Evolutionary conservation across 805 yeast genomes (phyloP), one percentile per base, ranked within the genome.

Genomic region (Saccharomycopsis sp.): DNA sequence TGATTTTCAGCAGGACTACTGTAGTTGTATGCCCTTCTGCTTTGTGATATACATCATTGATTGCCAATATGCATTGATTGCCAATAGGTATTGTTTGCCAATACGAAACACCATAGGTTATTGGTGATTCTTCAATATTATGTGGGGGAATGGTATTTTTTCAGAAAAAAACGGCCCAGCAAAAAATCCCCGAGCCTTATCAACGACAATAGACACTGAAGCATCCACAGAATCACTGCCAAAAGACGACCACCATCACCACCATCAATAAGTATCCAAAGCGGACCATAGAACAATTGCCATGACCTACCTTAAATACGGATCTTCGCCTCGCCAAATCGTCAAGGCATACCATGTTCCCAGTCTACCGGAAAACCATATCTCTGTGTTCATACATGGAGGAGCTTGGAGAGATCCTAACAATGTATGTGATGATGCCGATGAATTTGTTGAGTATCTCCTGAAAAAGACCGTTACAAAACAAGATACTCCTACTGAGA

Each of bases 331-430:
- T 23, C 53, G 57, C 5, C 57, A 54, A 17, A 8, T 20, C 15
- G 25, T 54, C 35, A 54, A 54, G 35, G 20, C 17, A 3, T 54
- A 54, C 55, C 2, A n/a, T 29, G 17, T 54, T 20, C 57, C 55
- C 19, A 25, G 25, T 15, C 38, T 1, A 1, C 22, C 29, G 19
- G 17, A 19, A 58, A 54, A 19, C 20, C 17, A 53, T 1, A 69
- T 79, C 19, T 56, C 81, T 3, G 76, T 88, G 0, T 84, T 83
- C 64, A 78, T 89, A 47, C 97, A 89, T 70, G 97, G 97, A 1
- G 97, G 97, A 0, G 96, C 91, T 0, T 89, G 96, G 96, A 75
- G 89, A 61, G 96, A 87, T 66, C 81, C 83, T 0, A 67, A 62
- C 2, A 85, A 86, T 66, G 85, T 91, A 0, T 77, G 72, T 25